These are phyloP conservation scores for Choiromyces venosus DNA, from an alignment of 495 filamentous ascomycete species.

Conservation along the genomic window DNA sequence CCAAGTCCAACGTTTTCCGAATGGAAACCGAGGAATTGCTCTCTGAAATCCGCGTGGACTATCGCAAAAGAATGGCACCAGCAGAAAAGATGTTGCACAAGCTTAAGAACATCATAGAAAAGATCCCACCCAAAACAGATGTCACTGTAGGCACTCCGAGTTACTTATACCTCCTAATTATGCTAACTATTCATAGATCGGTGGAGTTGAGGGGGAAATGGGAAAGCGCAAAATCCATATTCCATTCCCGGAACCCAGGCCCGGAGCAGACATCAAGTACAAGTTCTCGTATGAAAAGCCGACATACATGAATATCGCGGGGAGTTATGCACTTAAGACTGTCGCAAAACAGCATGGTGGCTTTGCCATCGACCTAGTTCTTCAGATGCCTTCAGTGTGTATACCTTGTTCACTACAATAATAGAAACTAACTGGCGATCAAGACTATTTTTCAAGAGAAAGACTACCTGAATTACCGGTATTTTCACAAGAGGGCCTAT, in stretches of 20 bases:
- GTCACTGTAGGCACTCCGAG: slow-evolving; percentile 49
- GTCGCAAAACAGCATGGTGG: slow-evolving; percentile 56
- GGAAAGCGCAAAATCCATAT: slow-evolving; percentile 62
- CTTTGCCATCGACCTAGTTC: slow-evolving; percentile 69
- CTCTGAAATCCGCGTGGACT: slow-evolving; percentile 60
- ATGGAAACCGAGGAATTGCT: slow-evolving; percentile 83
- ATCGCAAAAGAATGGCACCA: slow-evolving; percentile 57
- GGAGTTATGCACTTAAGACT: slow-evolving; percentile 75
- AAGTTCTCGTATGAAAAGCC: slow-evolving; percentile 72
- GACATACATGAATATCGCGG: slow-evolving; percentile 74
- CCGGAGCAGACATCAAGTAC: slow-evolving; percentile 67
- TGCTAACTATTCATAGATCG: slow-evolving; percentile 47
- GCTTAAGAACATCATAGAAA: slow-evolving; percentile 70
- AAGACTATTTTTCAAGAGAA: slow-evolving; percentile 76
- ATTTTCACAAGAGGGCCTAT: slow-evolving; percentile 90
- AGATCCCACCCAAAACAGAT: slow-evolving; percentile 54
- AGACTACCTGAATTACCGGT: slow-evolving; percentile 87
- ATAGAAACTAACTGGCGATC: slow-evolving; percentile 12
- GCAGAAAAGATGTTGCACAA: slow-evolving; percentile 66
- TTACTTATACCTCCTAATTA: neutral
- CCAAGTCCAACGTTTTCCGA: slow-evolving; percentile 72
- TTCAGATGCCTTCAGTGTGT: slow-evolving; percentile 66
- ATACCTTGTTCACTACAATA: neutral
- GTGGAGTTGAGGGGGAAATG: slow-evolving; percentile 62
- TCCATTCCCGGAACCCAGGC: slow-evolving; percentile 75